Evolutionary conservation across 2,329 filamentous ascomycete species (phyloP).

Genomic region (Colletotrichum somersetense): DNA sequence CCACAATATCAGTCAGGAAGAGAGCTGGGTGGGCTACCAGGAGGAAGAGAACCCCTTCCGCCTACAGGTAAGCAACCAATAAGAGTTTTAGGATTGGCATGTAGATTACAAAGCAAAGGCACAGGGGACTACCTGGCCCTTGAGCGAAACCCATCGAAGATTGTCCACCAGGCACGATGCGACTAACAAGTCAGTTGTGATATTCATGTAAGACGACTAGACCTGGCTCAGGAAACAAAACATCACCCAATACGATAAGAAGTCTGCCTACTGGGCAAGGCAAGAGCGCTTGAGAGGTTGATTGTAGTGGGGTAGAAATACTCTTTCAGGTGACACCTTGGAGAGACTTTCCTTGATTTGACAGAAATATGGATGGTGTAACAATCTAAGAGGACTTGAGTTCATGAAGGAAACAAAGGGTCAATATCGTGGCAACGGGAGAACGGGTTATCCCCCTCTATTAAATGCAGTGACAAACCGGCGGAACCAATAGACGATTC

Average conservation of each 20-base stretch:
- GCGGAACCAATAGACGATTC: not conserved
- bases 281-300: too few relatives aligned
- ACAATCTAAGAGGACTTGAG: not conserved
- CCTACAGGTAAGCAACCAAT: constrained; percentile 10
- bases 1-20: not conserved
- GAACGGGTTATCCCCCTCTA: not conserved
- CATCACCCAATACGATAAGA: not conserved
- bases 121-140: not conserved
- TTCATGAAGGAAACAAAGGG: not conserved
- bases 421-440: not conserved
- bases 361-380: not conserved
- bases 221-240: not conserved
- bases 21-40: not conserved
- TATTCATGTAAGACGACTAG: not conserved
- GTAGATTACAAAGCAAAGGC: constrained; percentile 11
- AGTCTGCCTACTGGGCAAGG: too few relatives aligned
- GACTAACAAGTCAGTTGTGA: not conserved
- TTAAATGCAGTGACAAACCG: constrained; percentile 10
- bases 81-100: not conserved
- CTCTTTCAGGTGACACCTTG: too few relatives aligned
- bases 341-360: too few relatives aligned
- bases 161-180: not conserved
- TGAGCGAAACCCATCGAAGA: not conserved
- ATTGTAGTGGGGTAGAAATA: not conserved
- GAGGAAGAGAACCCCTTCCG: not conserved